A percentile compares a stretch with the other conserved stretches of the same genome.
Conservation (phyloP, 2,329 filamentous ascomycete genomes). For the Zasmidium citrigriseum region DNA sequence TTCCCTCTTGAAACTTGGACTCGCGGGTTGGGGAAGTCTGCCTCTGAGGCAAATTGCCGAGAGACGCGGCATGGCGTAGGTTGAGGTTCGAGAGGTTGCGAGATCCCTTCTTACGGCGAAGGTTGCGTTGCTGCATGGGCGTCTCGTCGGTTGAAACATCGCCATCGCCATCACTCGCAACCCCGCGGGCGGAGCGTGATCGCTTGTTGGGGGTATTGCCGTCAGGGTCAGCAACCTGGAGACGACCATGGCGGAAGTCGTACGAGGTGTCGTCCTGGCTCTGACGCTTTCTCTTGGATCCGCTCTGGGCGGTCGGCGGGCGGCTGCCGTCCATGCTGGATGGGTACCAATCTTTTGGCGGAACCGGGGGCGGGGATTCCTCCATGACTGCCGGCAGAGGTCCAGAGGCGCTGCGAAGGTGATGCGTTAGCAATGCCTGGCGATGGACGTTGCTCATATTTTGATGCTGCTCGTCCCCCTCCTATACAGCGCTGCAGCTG, state of each 20-base stretch:
- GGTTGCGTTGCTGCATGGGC: slow-evolving; percentile 27
- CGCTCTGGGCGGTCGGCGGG: slow-evolving; percentile 20
- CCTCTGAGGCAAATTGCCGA: slow-evolving; percentile 20
- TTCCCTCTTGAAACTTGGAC: slow-evolving; percentile 74
- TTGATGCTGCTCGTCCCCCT: slow-evolving; percentile 1
- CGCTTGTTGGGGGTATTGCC: slow-evolving; percentile 32
- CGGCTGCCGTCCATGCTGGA: slow-evolving; percentile 23
- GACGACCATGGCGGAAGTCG: slow-evolving; percentile 19
- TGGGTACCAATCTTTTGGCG: slow-evolving; percentile 31
- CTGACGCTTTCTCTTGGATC: slow-evolving; percentile 34
- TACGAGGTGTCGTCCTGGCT: slow-evolving; percentile 23
- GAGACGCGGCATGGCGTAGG: slow-evolving; percentile 34
- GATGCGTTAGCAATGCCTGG: slow-evolving; percentile 5
- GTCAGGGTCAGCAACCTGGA: slow-evolving; percentile 22
- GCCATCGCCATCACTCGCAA: slow-evolving; percentile 16
- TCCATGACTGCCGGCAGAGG: slow-evolving; percentile 9
- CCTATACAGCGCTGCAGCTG: slow-evolving; percentile 1
- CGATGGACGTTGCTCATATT: slow-evolving; percentile 7
- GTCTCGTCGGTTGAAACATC: slow-evolving; percentile 26
- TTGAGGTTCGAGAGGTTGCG: slow-evolving; percentile 37
- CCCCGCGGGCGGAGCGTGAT: slow-evolving; percentile 22
- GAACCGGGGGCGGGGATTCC: slow-evolving; percentile 28
- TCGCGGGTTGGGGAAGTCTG: slow-evolving; percentile 43
- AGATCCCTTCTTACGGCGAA: slow-evolving; percentile 36
- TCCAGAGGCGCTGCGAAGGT: slow-evolving; percentile 2